Evolutionary conservation across 1,284 basidiomycete species (phyloP), one percentile per base, ranked within the genome.

Genomic region (Apiotrichum mycotoxinovorans): DNA sequence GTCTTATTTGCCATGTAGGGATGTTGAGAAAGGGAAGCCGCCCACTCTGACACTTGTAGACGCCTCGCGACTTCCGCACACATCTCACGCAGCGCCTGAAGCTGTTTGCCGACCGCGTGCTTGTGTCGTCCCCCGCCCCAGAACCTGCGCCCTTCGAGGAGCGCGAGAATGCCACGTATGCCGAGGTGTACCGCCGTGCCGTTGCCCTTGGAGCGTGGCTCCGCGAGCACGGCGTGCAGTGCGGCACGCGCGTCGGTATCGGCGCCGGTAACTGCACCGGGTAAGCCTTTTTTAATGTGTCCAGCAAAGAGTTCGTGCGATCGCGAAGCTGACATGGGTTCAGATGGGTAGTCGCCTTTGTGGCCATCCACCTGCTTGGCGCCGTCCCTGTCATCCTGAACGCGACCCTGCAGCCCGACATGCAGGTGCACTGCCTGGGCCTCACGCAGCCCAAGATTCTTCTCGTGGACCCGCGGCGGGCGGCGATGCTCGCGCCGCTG

Each of bases 301-400:
- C n/a, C n/a, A n/a, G n/a, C n/a, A n/a, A n/a, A n/a, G n/a, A n/a
- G n/a, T 12, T 5, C 11, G 7, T 38, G 26, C 15, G 9, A 23
- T 1, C 3, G 4, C 15, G 10, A 4, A 18, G 11, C n/a, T 22
- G 15, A 47, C 37, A 27, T 17, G 37, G n/a, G n/a, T n/a, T 9
- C 52, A 58, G 12, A 18, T 75, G 72, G 70, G 62, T 74, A 3
- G 57, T 70, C 1, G 38, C 66, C 1, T 75, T 68, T 45, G 51
- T 71, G 11, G 73, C 68, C 23, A 57, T 52, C 1, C 72, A 74
- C 37, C 60, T 75, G 17, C 63, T 75, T 23, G 73, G 72, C 12
- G 72, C 62, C 8, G 64, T 73, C 11, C 57, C 67, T 0, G 68
- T 74, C 10, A 63, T 63, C 26, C 57, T 75, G 15, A 75, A 74